Evolutionary conservation across 2,329 filamentous ascomycete genomes (phyloP), one percentile per base, ranked within the genome.

Genomic region (Laburnicola sp.): DNA sequence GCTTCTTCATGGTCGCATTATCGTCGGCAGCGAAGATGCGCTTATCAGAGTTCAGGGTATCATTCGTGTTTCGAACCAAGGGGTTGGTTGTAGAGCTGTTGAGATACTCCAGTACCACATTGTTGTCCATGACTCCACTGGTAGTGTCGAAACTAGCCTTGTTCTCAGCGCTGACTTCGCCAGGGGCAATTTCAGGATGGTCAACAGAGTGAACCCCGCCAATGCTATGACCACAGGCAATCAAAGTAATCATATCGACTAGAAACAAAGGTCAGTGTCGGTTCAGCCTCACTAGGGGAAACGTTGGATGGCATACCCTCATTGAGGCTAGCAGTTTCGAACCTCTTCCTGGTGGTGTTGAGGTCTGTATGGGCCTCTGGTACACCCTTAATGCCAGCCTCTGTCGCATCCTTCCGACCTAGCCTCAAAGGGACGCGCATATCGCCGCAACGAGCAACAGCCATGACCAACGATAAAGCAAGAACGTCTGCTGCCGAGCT

Each of bases 191-290:
- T 28, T 68, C 58, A 9, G 70, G 70, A 44, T 61, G 66, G 21
- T 63, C 64, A 27, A 52, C 58, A 26, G 59, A 57, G 45, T 73
- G 69, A 6, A 73, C 68, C n/a, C 68, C 63, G 16, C 71, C 71
- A 28, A 74, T 57, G 1, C 62, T 66, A 48, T 74, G 71, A 2
- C 71, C 71, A 47, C 70, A 74, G 6, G 71, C 69, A 23, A 66
- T 61, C 27, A 74, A 45, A 11, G 58, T 58, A 32, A 64, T 63
- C 58, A 62, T 63, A 10, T 64, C 60, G 35, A 51, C 16, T 16
- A 16, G 16, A 16, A 16, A 16, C 53, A 16, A 16, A 16, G 16
- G 16, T 16, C 16, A 16, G 16, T 16, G 16, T 16, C 16, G 16
- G 16, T 16, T 16, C 16, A 16, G 16, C 16, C 16, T 16, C 16